Base-by-base conservation (phyloP, 148 eudicot genomes). In the Vaccinium macrocarpon region DNA sequence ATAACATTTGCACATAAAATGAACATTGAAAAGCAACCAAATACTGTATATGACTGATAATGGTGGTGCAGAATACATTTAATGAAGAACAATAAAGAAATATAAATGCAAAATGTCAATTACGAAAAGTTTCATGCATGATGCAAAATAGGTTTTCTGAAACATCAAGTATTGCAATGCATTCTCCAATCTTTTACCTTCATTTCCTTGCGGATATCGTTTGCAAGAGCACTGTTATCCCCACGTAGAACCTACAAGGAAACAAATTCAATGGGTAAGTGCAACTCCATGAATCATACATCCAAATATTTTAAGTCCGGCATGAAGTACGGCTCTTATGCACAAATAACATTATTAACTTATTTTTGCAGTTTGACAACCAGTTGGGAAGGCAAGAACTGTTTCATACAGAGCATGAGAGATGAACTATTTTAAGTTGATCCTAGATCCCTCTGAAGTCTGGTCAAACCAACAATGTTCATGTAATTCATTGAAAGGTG, bases 151-250 rank as follows among this genome's bases (percentile, higher is more conserved):
- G 21, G 21, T 8, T 27, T 77, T 25, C 7, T 15, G 35, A 27
- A 77, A 55, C 38, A 77, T 25, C 27, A 23, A 50, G 32, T 42
- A 42, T 51, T 64, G n/a, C 13, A 52, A 52, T 77, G 12, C 42
- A 57, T 53, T 51, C 48, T 57, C 82, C 32, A 5, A 82, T 77
- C n/a, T 51, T 79, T 62, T 86, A 94, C 98, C 96, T 93, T 93
- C 90, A 95, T 95, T 88, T 95, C 98, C 87, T 93, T 95, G 76
- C 98, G 97, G 84, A 95, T 93, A 86, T 95, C 98, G 83, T 92
- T 95, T 59, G 98, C 98, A 87, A 95, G 91, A 82, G 92, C 83
- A 86, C 95, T 95, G 87, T 95, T 95, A 90, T 95, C 98, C n/a
- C 98, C 98, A 78, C 95, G 91, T 85, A 95, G 89, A 87, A 95